A percentile compares a stretch with the other conserved stretches of the same genome.
phyloP scores from a whole-genome alignment of 2,329 filamentous ascomycete species.

The Sphaceloma murrayae region DNA sequence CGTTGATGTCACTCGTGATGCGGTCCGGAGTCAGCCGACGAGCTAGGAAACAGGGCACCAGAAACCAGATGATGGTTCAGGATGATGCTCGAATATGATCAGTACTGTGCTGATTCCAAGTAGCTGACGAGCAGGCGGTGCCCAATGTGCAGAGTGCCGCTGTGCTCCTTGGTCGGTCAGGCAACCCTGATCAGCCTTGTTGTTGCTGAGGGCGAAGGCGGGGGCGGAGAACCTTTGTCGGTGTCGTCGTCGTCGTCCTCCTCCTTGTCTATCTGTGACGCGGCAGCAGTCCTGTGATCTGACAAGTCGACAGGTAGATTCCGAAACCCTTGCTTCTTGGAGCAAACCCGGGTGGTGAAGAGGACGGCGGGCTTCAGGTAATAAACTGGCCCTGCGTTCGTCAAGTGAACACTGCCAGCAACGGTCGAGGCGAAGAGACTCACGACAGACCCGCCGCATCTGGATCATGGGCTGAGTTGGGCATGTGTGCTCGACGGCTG shows the following conservation, averaged over 20 bases:
- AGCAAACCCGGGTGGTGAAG: conserved; percentile 6
- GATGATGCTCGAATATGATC: background rate
- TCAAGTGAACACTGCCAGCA: conserved; percentile 10
- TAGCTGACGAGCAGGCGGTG: too few species aligned
- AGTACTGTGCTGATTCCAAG: too few species aligned
- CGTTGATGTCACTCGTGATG: conserved; percentile 15
- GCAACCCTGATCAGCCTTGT: conserved; percentile 5
- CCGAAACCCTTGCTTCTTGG: conserved; percentile 11
- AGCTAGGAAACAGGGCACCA: conserved; percentile 11
- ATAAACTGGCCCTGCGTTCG: conserved; percentile 2
- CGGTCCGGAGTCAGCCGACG: conserved; percentile 10
- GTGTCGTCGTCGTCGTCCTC: too few species aligned
- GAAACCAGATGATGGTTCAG: conserved; percentile 4
- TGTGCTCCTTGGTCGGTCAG: conserved; percentile 11
- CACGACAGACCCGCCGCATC: conserved; percentile 15
- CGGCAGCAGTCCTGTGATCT: background rate
- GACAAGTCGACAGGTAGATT: conserved; percentile 2
- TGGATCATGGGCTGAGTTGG: conserved; percentile 16
- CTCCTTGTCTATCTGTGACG: conserved; percentile 3
- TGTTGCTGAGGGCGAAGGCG: background rate
- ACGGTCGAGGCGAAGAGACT: conserved; percentile 11
- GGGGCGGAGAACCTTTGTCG: too few species aligned
- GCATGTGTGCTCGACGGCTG: conserved; percentile 2
- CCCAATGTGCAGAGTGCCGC: background rate
- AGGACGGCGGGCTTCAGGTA: conserved; percentile 9